Evolutionary conservation across 1,284 basidiomycete genomes (phyloP), one percentile per base, ranked within the genome.

Genomic region (Fistulina hepatica): DNA sequence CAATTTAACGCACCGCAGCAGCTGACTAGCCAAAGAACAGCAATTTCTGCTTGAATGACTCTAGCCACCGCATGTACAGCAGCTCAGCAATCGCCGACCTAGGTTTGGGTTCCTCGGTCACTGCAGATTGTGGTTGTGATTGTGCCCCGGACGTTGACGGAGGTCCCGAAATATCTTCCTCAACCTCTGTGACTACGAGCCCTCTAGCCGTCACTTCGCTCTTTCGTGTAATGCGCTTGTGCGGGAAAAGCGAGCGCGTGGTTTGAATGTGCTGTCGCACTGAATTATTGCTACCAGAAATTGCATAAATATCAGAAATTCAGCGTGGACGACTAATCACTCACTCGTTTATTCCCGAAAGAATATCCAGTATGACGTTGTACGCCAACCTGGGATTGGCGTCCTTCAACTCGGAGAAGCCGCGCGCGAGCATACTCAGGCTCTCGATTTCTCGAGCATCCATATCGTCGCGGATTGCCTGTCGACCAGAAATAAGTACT

Each of bases 11-110:
- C n/a, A n/a, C n/a, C n/a, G n/a, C n/a, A n/a, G n/a, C n/a, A n/a
- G n/a, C n/a, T n/a, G n/a, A n/a, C n/a, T n/a, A n/a, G n/a, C n/a
- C n/a, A n/a, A 83, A 65, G 51, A 67, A 82, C 4, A 86, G 84
- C 88, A 88, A 90, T 55, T 89, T 90, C 52, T 90, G 64, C 60
- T 76, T 81, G 38, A 95, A 60, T 2, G 90, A 91, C 53, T 97
- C 89, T 19, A 97, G 64, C 93, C 93, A 97, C 33, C 94, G 76
- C 67, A 93, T 82, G 56, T 97, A 97, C 20, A 97, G 65, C 46
- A 97, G 67, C 55, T 97, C 92, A 13, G 91, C 83, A 26, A 97
- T 91, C 2, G 92, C 91, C 15, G 80, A 82, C 54, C 78, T 81
- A 44, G 72, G 66, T 31, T 62, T 51, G 8, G 65, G 60, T 17